These are phyloP conservation scores for Wallacemonas collosoma DNA, from an alignment of 208 protist species.

Conservation along the genomic window DNA sequence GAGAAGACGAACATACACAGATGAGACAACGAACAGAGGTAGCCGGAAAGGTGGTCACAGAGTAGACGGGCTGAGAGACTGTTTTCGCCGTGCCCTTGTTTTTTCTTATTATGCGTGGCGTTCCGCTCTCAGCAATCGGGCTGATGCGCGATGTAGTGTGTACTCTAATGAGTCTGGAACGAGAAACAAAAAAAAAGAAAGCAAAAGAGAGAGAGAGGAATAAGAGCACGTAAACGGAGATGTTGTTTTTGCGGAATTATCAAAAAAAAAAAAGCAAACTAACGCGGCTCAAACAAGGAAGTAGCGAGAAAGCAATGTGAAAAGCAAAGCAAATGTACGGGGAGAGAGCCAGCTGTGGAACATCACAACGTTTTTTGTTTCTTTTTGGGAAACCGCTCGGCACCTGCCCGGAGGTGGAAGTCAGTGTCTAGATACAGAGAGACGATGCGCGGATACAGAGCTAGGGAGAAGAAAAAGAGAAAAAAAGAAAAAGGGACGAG, in stretches of 20 bases:
- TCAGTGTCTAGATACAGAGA: too few species aligned
- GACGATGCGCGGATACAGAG: background rate
- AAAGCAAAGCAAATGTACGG: background rate
- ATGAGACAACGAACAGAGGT: too few species aligned
- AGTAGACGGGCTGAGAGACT: too few species aligned
- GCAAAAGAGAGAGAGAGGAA: background rate
- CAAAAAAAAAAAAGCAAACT: conserved; percentile 11
- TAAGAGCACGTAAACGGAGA: background rate
- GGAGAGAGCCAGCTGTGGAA: background rate
- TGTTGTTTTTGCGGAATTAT: background rate
- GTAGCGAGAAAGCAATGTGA: background rate
- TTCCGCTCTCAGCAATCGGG: background rate
- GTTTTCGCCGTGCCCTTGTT: too few species aligned
- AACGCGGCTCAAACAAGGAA: background rate
- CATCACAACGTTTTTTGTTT: too few species aligned
- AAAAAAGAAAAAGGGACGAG: background rate
- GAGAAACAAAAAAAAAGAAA: conserved; percentile 4
- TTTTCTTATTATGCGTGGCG: too few species aligned
- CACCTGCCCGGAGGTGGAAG: too few species aligned
- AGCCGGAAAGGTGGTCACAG: too few species aligned
- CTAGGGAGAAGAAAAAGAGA: conserved; percentile 9
- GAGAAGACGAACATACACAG: too few species aligned
- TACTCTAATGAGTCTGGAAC: conserved; percentile 1
- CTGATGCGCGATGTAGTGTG: background rate
- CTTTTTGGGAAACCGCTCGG: too few species aligned